Evolutionary conservation across 2,329 filamentous ascomycete species (phyloP).

Genomic region (Fonsecaea monophora): DNA sequence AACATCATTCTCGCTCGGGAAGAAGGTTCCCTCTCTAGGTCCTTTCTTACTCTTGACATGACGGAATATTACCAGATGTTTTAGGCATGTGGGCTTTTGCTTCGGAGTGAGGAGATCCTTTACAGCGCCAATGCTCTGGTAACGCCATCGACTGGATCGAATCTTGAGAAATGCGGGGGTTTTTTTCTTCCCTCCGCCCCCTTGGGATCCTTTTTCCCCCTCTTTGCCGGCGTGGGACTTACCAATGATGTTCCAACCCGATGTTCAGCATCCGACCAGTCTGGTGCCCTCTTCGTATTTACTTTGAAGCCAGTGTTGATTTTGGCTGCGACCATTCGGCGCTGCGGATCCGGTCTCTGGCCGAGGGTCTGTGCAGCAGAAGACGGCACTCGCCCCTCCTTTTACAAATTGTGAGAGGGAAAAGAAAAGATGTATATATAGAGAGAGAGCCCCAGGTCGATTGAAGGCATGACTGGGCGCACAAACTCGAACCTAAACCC

Average conservation of each 20-base stretch:
- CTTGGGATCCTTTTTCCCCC: neutral
- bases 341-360: slow-evolving; percentile 2
- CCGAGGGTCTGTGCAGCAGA: neutral
- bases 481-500: neutral
- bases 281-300: neutral
- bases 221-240: slow-evolving; percentile 1
- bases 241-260: neutral
- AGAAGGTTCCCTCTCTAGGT: neutral
- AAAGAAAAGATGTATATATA: neutral
- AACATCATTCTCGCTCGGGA: neutral
- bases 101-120: neutral
- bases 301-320: neutral
- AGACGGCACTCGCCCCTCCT: neutral
- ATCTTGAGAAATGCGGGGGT: neutral
- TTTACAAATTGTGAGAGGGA: neutral
- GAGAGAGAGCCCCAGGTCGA: neutral
- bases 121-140: neutral
- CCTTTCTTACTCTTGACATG: neutral
- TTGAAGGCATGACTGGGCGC: neutral
- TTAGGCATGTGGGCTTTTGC: neutral
- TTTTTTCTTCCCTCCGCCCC: neutral
- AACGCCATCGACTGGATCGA: neutral
- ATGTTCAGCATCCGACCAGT: neutral
- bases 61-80: neutral
- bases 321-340: neutral